Conservation (phyloP, 306 rosid genomes). For the Pyrus pyrifolia region DNA sequence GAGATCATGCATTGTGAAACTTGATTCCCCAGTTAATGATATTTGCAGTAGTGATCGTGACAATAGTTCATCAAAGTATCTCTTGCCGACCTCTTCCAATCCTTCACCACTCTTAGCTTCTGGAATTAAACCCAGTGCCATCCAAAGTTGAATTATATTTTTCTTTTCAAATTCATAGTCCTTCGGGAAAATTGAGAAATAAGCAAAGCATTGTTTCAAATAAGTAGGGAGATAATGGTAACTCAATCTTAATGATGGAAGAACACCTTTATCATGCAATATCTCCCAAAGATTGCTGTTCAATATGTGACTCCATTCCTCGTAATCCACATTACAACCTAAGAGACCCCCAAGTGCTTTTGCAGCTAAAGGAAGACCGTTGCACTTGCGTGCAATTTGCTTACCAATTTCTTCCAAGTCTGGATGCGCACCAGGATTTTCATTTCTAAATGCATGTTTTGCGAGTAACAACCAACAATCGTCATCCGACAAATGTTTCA, state of each 20-base stretch:
- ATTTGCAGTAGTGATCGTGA: too few relatives aligned
- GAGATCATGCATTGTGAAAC: background rate
- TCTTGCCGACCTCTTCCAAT: background rate
- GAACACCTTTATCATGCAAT: too few relatives aligned
- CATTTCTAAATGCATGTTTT: background rate
- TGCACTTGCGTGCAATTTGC: slow-evolving; percentile 14
- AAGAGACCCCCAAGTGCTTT: background rate
- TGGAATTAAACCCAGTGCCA: slow-evolving; percentile 10
- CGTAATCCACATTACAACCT: background rate
- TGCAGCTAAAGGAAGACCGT: slow-evolving; percentile 14
- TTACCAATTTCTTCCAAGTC: slow-evolving; percentile 7
- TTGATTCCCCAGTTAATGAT: accelerated
- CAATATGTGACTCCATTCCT: background rate
- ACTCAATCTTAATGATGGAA: background rate
- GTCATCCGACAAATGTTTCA: background rate
- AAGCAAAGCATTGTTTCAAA: slow-evolving; percentile 12
- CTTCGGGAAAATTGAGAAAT: slow-evolving; percentile 12
- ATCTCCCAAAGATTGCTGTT: background rate
- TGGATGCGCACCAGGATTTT: background rate
- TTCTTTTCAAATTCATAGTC: background rate
- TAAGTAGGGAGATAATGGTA: slow-evolving; percentile 10
- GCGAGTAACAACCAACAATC: slow-evolving; percentile 8
- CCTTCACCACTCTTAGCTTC: background rate
- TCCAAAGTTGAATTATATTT: slow-evolving; percentile 1
- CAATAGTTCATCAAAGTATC: too few relatives aligned